Evolutionary conservation across 352 stramenopile species (phyloP), one percentile per base, ranked within the genome.

Genomic region (Nothophytophthora sp.): DNA sequence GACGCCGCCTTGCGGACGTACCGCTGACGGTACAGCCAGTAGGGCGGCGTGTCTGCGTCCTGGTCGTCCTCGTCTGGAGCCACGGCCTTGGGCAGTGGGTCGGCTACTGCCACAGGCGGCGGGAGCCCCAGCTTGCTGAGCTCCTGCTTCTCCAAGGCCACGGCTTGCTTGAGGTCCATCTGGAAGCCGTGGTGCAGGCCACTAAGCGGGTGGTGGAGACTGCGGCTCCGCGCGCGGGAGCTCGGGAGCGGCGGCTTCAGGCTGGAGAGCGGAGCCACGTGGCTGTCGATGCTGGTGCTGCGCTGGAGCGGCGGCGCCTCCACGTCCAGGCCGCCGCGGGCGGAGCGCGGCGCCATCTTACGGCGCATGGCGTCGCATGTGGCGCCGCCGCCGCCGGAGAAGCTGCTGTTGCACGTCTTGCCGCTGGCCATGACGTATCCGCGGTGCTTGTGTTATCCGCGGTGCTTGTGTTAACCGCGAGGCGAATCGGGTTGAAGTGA

Each of bases 71-170:
- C 55, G 7, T 39, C 15, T 2, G 28, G 25, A 8, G 36, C n/a
- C 20, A 22, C 16, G 4, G 33, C 25, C 30, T 57, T 60, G 11
- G 42, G 42, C 18, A 56, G 37, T 12, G 56, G 16, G 15, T 16
- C 20, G 2, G 45, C 30, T 27, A 32, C 23, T 18, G 24, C 22
- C 16, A 24, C 30, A 3, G 33, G 22, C 16, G 42, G 49, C 4
- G 51, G 32, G 1, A 65, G 23, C 11, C 52, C 58, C 48, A 52
- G 36, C 40, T 65, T 60, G 22, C 46, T 24, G 9, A 72, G 57
- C 35, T 72, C 63, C 23, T 68, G 52, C 29, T 72, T 68, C 50
- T 72, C 57, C 15, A 72, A 59, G 39, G 61, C 43, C 16, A 67
- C 53, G 3, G 63, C 63, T 16, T 68, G 52, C n/a, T 64, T 37